phyloP scores from a whole-genome alignment of 2,329 filamentous ascomycete species.

The Phyllosticta citriasiana region DNA sequence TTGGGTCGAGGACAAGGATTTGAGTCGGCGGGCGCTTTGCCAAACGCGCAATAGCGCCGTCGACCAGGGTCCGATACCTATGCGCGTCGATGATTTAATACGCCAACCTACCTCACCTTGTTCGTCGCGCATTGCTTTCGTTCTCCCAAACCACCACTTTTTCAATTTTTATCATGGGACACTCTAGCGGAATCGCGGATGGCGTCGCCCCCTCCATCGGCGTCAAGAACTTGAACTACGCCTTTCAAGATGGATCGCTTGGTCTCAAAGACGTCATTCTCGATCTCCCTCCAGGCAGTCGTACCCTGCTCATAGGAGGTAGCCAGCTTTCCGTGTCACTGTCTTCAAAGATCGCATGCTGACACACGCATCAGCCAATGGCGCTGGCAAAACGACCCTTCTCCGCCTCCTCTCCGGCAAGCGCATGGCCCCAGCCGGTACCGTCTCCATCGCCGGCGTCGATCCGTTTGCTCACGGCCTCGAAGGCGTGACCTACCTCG shows the following conservation, averaged over 20 bases:
- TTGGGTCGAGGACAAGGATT: neutral
- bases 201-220: conserved; percentile 40
- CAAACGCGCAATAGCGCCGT: neutral
- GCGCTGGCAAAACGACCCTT: conserved; percentile 93
- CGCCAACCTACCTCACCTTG: neutral
- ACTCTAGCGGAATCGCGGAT: neutral
- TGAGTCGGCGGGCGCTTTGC: neutral
- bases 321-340: conserved; percentile 15
- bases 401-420: conserved; percentile 91
- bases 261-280: conserved; percentile 68
- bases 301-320: conserved; percentile 85
- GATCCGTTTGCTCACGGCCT: conserved; percentile 88
- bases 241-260: conserved; percentile 74
- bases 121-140: neutral
- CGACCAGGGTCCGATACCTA: neutral
- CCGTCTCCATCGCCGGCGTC: conserved; percentile 67
- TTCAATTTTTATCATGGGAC: neutral
- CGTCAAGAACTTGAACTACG: conserved; percentile 72
- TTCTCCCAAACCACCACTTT: neutral
- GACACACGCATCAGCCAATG: conserved; percentile 45
- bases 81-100: neutral
- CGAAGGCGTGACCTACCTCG: conserved; percentile 93
- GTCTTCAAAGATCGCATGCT: neutral
- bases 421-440: conserved; percentile 69
- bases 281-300: conserved; percentile 68